A percentile compares a stretch with the other conserved stretches of the same genome.
Conservation (phyloP, 352 stramenopile genomes). For the Globisporangium nodosum region DNA sequence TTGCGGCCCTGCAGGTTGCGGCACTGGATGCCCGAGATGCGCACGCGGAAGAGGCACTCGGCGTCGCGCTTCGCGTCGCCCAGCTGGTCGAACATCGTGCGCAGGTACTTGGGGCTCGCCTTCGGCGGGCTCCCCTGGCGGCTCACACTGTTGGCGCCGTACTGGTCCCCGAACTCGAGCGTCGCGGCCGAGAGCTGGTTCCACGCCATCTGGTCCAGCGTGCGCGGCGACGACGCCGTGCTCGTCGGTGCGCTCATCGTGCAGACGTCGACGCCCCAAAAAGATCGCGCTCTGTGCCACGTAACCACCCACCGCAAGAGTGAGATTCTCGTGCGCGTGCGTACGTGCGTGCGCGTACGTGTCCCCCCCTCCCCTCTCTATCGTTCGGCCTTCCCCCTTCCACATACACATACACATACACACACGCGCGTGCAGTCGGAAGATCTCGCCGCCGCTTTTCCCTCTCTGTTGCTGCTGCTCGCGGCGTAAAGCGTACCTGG, state of each 20-base stretch:
- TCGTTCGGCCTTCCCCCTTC: too few species aligned
- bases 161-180: conserved; percentile 69
- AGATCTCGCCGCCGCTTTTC: too few species aligned
- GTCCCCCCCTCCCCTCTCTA: too few species aligned
- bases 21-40: conserved; percentile 85
- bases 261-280: too few species aligned
- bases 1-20: conserved; percentile 76
- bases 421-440: too few species aligned
- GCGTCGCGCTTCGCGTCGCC: conserved; percentile 42
- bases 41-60: conserved; percentile 79
- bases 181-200: conserved; percentile 75
- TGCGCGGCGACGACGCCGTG: conserved; percentile 34
- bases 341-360: too few species aligned
- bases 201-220: conserved; percentile 51
- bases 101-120: conserved; percentile 60
- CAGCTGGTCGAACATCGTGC: conserved; percentile 59
- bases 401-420: too few species aligned
- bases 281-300: too few species aligned
- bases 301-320: too few species aligned
- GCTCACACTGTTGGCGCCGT: conserved; percentile 23
- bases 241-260: conserved; percentile 27
- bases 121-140: conserved; percentile 21
- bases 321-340: too few species aligned
- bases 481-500: too few species aligned
- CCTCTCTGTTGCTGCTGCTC: too few species aligned